Base-by-base conservation (phyloP, 805 yeast genomes). In the Wickerhamomyces subpelliculosus region DNA sequence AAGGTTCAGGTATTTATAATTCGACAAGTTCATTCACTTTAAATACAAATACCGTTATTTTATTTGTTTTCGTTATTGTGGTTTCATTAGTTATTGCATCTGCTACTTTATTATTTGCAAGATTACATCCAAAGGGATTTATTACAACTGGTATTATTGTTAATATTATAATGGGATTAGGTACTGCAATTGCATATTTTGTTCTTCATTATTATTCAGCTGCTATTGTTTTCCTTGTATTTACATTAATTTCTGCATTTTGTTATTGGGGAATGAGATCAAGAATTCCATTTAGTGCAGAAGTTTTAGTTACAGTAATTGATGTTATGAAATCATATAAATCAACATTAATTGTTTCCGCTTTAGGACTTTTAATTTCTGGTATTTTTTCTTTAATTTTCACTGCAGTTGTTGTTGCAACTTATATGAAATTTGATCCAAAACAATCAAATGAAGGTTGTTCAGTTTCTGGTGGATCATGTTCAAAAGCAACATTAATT, bases 281-380 rank as follows among this genome's bases (percentile, higher is more conserved):
- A 8, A 66, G 93, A 48, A 84, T 84, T 40, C 89, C 90, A 5
- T 73, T 81, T 49, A 78, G 87, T 39, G 83, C 86, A 5, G 70
- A 81, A 13, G 79, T 83, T 28, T 61, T 86, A 45, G 72, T 75
- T 40, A 74, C 79, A 17, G 75, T 84, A n/a, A 80, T 89, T 47
- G 85, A 80, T 51, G 95, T 84, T 6, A 80, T 84, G 75, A 72
- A 73, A 43, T 55, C 67, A 26, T 79, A 80, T 49, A 95, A 95
- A 8, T 78, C 88, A 8, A 76, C 86, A 0, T 52, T 84, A 32
- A 18, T 76, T 10, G 73, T 81, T 2, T 72, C 89, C 1, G 52
- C 75, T 8, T 22, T 81, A 21, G 94, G 94, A 1, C 61, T 78
- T 1, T 40, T 77, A 3, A 62, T 77, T 2, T 67, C 80, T 6